A percentile compares a stretch with the other conserved stretches of the same genome.
Evolutionary conservation across 805 yeast species (phyloP).

Genomic region (Nadsonia fulvescens): DNA sequence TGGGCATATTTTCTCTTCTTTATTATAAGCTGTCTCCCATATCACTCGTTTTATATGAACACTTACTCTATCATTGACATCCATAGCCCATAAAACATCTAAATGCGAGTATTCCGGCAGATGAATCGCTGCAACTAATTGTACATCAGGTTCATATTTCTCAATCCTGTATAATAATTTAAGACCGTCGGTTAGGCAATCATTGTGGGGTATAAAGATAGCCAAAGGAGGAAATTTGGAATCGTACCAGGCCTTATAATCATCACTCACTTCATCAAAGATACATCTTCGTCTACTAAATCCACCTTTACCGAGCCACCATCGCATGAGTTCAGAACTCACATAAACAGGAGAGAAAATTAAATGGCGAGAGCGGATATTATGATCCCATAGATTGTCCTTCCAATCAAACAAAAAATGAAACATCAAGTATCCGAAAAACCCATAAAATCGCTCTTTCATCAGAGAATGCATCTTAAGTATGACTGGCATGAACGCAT

Average conservation of each 20-base stretch:
- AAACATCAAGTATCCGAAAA: conserved; percentile 63
- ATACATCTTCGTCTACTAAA: conserved; percentile 32
- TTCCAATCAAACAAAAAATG: conserved; percentile 79
- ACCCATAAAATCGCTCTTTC: conserved; percentile 37
- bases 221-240: conserved; percentile 37
- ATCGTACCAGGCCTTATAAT: conserved; percentile 21
- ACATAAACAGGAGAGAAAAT: conserved; percentile 75
- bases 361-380: conserved; percentile 55
- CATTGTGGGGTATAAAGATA: conserved; percentile 55
- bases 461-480: conserved; percentile 33
- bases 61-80: conserved; percentile 49
- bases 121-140: conserved; percentile 23
- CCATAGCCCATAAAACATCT: conserved; percentile 87
- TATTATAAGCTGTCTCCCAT: too few relatives aligned
- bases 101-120: conserved; percentile 62
- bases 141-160: conserved; percentile 17
- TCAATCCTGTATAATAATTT: conserved; percentile 46
- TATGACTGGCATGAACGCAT: conserved; percentile 66
- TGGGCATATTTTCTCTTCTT: too few relatives aligned
- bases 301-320: conserved; percentile 65
- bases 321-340: conserved; percentile 64
- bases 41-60: too few relatives aligned
- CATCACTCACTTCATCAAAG: conserved; percentile 33
- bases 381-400: conserved; percentile 55
- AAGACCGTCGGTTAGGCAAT: conserved; percentile 61